phyloP scores from a whole-genome alignment of 331 rosid species.

The Arachis monticola region DNA sequence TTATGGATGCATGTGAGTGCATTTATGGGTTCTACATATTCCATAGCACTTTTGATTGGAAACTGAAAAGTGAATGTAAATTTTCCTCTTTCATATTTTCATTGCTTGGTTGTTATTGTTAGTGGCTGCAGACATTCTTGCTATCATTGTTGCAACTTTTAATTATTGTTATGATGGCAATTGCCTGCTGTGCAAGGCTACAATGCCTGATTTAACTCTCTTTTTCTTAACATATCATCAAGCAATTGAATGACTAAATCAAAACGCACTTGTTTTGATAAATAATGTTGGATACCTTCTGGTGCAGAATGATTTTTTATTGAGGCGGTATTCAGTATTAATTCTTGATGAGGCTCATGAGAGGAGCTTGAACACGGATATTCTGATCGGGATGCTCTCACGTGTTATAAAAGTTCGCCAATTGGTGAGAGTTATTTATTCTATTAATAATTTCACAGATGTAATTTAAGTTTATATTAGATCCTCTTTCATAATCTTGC shows the following conservation, averaged over 20 bases:
- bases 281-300: constrained; percentile 30
- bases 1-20: background rate
- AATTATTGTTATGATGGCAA: background rate
- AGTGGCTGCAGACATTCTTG: constrained; percentile 7
- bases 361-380: constrained; percentile 96
- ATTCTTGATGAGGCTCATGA: constrained; percentile 97
- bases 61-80: background rate
- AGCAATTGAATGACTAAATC: constrained; percentile 13
- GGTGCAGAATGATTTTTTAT: constrained; percentile 77
- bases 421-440: constrained; percentile 35
- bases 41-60: constrained; percentile 30
- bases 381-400: constrained; percentile 92
- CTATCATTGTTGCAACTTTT: constrained; percentile 3
- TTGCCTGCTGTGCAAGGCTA: constrained; percentile 14
- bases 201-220: constrained; percentile 23
- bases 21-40: constrained; percentile 26
- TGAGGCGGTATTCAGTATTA: constrained; percentile 80
- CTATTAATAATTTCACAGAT: background rate
- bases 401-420: constrained; percentile 69
- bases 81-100: constrained; percentile 19
- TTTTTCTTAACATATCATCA: constrained; percentile 3
- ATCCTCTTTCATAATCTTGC: constrained; percentile 6
- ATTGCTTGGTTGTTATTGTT: constrained; percentile 19
- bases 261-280: constrained; percentile 26
- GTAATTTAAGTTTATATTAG: background rate